Conservation (phyloP, 345 rosid species). For the Salix arbutifolia region DNA sequence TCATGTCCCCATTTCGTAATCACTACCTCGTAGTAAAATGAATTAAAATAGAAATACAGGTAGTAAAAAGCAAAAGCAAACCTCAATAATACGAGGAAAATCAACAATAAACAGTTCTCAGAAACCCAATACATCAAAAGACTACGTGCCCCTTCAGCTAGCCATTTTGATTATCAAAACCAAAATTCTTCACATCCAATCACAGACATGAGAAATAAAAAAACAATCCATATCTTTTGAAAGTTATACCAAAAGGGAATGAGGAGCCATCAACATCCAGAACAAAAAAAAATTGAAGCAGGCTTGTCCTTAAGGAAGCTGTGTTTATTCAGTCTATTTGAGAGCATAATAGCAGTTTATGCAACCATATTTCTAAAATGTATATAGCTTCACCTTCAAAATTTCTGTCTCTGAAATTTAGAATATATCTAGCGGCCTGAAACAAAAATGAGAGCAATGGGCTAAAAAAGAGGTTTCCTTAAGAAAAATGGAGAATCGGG, state of each 20-base stretch:
- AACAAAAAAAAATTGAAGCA: not conserved
- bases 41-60: too few species aligned
- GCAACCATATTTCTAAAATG: not conserved
- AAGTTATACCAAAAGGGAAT: not conserved
- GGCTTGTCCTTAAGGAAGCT: not conserved
- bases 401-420: not conserved
- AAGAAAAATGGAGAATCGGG: not conserved
- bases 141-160: not conserved
- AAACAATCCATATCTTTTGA: not conserved
- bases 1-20: constrained; percentile 9
- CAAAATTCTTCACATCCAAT: not conserved
- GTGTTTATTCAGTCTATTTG: not conserved
- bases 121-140: not conserved
- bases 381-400: not conserved
- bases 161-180: not conserved
- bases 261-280: not conserved
- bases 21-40: not conserved
- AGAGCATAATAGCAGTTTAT: not conserved
- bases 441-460: not conserved
- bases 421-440: constrained; percentile 79
- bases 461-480: not conserved
- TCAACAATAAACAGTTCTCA: not conserved
- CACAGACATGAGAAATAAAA: not conserved
- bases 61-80: not conserved
- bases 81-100: not conserved